Conservation (phyloP, 2,329 filamentous ascomycete species). For the Alternaria hordeiaustralica region DNA sequence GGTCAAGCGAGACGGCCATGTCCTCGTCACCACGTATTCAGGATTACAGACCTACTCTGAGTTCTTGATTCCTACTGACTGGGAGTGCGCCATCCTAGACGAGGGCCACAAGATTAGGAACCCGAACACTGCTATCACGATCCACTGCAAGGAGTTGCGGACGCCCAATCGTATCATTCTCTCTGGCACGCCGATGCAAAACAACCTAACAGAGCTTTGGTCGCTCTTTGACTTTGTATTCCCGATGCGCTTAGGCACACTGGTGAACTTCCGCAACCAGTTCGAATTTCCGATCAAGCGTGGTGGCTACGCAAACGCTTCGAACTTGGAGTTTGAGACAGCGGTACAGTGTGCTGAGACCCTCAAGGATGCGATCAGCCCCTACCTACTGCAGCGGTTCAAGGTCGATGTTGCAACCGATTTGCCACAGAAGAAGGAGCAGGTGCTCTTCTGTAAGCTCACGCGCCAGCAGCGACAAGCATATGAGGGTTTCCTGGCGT, state of each 20-base stretch:
- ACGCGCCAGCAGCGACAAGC: conserved; percentile 78
- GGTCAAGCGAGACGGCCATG: conserved; percentile 84
- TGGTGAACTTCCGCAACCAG: conserved; percentile 87
- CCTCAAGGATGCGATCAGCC: conserved; percentile 89
- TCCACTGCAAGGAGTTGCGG: conserved; percentile 91
- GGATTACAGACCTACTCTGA: conserved; percentile 92
- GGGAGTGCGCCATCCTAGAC: conserved; percentile 93
- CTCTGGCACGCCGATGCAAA: conserved; percentile 97
- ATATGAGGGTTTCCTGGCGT: conserved; percentile 81
- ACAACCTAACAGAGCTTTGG: conserved; percentile 94
- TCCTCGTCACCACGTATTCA: conserved; percentile 94
- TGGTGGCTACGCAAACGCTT: conserved; percentile 94
- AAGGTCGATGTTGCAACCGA: conserved; percentile 95
- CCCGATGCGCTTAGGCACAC: conserved; percentile 90
- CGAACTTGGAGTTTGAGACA: conserved; percentile 91
- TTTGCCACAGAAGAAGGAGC: conserved; percentile 92
- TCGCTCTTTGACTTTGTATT: conserved; percentile 98
- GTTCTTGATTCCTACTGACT: conserved; percentile 80
- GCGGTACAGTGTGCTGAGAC: conserved; percentile 94
- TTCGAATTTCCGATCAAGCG: conserved; percentile 94
- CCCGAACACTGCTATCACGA: conserved; percentile 91
- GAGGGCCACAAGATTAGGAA: conserved; percentile 99
- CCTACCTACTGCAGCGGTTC: conserved; percentile 88
- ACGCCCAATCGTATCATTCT: conserved; percentile 91
- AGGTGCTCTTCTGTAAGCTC: conserved; percentile 94